Base-by-base conservation (phyloP, 768 basidiomycete genomes). In the Boletus pseudo-olivaceus region DNA sequence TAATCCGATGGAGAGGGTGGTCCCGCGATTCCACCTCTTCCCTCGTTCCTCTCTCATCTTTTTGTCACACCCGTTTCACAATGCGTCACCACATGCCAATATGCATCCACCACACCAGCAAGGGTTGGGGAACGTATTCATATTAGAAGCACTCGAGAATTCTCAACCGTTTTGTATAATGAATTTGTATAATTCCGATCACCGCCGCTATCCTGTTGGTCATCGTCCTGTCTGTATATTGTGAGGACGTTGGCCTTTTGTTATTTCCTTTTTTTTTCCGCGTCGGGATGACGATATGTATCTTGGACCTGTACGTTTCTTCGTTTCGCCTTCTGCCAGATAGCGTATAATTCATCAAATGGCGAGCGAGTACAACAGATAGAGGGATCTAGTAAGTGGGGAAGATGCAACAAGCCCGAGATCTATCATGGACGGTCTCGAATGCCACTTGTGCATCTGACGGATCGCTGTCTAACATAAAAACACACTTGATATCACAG, bases 1-100 rank as follows among this genome's bases (percentile, higher is more conserved):
- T 91, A 63, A 76, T 90, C 62, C 75, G 80, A 49, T 87, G 68
- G 75, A 47, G 17, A 11, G 17, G 3, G 27, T 19, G 10, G 33
- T 37, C 23, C 19, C 23, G 19, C 29, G 46, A 32, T 32, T 14
- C 4, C 11, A 5, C 12, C 15, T 8, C n/a, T 2, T 39, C 9
- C 17, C 30, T 4, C 19, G 15, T 20, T 20, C n/a, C 7, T 15
- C 8, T 46, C 7, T 19, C 17, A n/a, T 11, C 17, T 41, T 41
- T 45, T 50, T 30, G 10, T 49, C 30, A 3, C 30, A 3, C 15
- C 8, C 45, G 15, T 9, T 27, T 23, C 33, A 39, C 34, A 38
- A 32, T 38, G 40, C 20, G 30, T 20, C 10, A 44, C n/a, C 11
- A 10, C 19, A 26, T 23, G 19, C 2, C 27, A 15, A 29, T 20